Conservation (phyloP, 1,284 basidiomycete species). For the Papiliotrema laurentii region DNA sequence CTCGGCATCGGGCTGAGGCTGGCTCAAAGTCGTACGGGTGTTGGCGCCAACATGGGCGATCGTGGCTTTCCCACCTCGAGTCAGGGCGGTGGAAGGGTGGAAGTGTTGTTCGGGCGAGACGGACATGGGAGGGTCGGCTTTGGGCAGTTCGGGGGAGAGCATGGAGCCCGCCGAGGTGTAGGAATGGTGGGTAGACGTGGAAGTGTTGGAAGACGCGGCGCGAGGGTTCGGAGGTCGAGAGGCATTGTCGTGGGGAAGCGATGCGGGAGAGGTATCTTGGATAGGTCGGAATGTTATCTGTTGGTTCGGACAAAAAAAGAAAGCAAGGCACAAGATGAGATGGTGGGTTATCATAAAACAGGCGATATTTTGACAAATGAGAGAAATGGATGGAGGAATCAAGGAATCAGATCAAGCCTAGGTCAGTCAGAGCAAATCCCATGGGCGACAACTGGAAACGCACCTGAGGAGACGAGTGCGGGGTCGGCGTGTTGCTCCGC, state of each 20-base stretch:
- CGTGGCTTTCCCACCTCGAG: constrained; percentile 15
- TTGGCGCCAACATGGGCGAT: constrained; percentile 32
- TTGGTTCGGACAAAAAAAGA: neutral
- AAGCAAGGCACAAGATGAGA: neutral
- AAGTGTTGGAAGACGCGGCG: neutral
- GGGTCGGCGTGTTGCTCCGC: constrained; percentile 44
- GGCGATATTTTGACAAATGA: neutral
- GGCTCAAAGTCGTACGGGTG: constrained; percentile 26
- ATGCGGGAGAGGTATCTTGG: constrained; percentile 8
- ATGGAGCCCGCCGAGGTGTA: constrained; percentile 11
- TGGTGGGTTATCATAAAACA: neutral
- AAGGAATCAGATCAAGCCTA: constrained; percentile 4
- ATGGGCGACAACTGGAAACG: constrained; percentile 12
- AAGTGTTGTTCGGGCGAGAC: constrained; percentile 12
- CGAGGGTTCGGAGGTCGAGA: neutral
- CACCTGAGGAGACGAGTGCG: constrained; percentile 50
- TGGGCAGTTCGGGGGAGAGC: constrained; percentile 16
- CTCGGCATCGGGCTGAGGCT: constrained; percentile 12
- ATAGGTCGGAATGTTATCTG: constrained; percentile 10
- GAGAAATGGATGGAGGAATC: neutral
- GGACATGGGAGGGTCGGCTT: constrained; percentile 20
- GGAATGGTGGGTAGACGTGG: constrained; percentile 7
- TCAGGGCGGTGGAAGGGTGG: neutral
- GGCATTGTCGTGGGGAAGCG: constrained; percentile 6
- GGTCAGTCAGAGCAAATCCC: constrained; percentile 22